phyloP scores from a whole-genome alignment of 2,329 filamentous ascomycete species.

The Fusarium duplospermum region DNA sequence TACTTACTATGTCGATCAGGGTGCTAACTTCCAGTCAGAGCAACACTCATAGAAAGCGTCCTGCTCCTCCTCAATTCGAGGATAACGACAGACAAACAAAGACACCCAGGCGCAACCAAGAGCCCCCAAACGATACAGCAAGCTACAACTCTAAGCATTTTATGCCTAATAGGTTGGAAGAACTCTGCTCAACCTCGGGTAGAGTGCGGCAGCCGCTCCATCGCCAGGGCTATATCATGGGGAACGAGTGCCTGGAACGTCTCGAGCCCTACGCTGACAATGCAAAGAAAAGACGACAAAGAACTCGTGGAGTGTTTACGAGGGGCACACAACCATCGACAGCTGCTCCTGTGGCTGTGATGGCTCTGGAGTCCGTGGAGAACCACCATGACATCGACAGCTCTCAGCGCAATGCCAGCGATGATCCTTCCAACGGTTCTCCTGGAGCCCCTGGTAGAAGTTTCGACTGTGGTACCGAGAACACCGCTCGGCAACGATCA shows the following conservation, averaged over 20 bases:
- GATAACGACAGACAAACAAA: not conserved
- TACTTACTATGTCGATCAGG: accelerated
- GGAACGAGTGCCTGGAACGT: not conserved
- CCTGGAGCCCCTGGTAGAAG: not conserved
- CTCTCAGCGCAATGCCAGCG: not conserved
- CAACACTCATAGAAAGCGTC: not conserved
- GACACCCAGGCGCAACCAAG: not conserved
- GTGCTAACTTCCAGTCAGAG: not conserved
- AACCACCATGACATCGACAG: not conserved
- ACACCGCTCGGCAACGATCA: not conserved
- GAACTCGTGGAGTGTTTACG: not conserved
- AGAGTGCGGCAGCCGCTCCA: not conserved
- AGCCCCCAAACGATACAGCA: not conserved
- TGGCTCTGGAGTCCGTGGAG: not conserved
- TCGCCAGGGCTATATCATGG: not conserved
- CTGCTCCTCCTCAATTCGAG: not conserved
- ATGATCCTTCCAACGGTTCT: not conserved
- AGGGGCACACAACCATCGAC: too few species aligned
- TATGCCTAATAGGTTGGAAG: not conserved
- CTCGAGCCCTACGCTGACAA: not conserved
- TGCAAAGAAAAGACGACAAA: not conserved
- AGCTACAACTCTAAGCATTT: not conserved
- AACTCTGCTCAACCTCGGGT: not conserved
- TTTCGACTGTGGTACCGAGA: not conserved
- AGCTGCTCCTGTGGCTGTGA: not conserved